Conservation (phyloP, 352 stramenopile genomes). For the Globisporangium paddicum region DNA sequence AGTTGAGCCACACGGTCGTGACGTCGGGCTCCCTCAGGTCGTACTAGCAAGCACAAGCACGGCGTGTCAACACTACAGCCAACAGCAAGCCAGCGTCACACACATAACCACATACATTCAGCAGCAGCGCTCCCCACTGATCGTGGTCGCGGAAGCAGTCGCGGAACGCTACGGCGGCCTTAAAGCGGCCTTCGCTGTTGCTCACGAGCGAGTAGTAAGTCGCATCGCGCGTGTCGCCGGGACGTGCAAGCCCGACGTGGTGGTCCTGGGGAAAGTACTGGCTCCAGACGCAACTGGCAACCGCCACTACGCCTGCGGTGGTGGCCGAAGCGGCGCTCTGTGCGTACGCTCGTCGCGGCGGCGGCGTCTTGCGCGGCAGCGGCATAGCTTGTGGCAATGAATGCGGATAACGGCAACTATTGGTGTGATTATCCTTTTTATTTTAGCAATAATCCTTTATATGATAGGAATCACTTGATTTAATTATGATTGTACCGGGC, state of each 20-base stretch:
- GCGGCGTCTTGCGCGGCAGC: conserved; percentile 11
- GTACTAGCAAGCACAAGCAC: conserved; percentile 18
- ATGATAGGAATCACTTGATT: too few relatives aligned
- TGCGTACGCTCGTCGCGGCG: not conserved
- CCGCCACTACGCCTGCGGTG: conserved; percentile 11
- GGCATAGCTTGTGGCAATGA: too few relatives aligned
- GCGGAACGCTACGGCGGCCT: conserved; percentile 50
- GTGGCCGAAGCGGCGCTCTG: not conserved
- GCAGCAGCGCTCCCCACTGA: conserved; percentile 47
- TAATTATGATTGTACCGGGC: too few relatives aligned
- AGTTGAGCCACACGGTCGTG: conserved; percentile 47
- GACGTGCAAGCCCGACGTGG: conserved; percentile 32
- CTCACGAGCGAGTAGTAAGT: conserved; percentile 47
- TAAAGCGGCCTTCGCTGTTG: conserved; percentile 49
- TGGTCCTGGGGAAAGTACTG: conserved; percentile 76
- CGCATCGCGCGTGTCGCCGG: conserved; percentile 33
- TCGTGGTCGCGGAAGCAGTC: conserved; percentile 44
- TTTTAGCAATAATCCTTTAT: too few relatives aligned
- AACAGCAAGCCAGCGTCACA: not conserved
- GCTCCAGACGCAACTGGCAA: conserved; percentile 67
- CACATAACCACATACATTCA: conserved; percentile 6
- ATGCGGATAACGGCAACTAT: too few relatives aligned
- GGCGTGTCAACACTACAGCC: not conserved
- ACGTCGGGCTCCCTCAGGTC: conserved; percentile 45
- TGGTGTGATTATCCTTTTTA: too few relatives aligned